Percentiles rank a stretch among this genome's conserved stretches.
Evolutionary conservation across 2,329 filamentous ascomycete genomes (phyloP).

Genomic region (Trichophyton mentagrophytes): DNA sequence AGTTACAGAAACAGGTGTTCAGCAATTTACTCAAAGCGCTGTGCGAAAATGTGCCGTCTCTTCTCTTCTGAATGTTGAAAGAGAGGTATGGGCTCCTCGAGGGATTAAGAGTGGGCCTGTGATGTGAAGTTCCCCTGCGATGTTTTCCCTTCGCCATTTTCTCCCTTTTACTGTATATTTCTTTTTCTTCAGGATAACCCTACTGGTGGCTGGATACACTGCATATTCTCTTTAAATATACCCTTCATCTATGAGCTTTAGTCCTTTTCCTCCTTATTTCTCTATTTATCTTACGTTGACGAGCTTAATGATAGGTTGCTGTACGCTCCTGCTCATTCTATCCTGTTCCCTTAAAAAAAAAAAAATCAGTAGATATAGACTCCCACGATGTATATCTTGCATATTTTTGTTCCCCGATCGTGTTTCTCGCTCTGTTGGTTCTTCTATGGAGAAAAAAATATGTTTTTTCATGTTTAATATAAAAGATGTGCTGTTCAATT

Average conservation of each 20-base stretch:
- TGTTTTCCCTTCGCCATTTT: not conserved
- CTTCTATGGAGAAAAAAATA: not conserved
- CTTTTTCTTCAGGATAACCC: not conserved
- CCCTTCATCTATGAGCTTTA: not conserved
- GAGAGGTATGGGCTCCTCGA: slow-evolving; percentile 9
- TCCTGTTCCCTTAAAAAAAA: not conserved
- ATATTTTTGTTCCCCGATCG: not conserved
- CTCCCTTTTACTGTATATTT: not conserved
- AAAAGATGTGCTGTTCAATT: not conserved
- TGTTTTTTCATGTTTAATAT: not conserved
- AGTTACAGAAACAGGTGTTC: not conserved
- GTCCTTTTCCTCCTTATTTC: not conserved
- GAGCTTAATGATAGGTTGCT: not conserved
- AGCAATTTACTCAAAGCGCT: slow-evolving; percentile 8
- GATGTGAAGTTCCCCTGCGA: not conserved
- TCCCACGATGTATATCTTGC: not conserved
- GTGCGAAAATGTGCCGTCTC: slow-evolving; percentile 18
- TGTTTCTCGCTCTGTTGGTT: not conserved
- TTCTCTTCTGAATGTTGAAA: slow-evolving; percentile 16
- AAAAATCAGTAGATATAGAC: not conserved
- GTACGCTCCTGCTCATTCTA: not conserved
- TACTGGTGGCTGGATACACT: not conserved
- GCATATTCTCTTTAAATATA: not conserved
- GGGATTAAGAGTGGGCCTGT: slow-evolving; percentile 3
- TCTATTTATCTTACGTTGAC: not conserved